phyloP scores from a whole-genome alignment of 2,329 filamentous ascomycete species.

The Talaromyces sp. region DNA sequence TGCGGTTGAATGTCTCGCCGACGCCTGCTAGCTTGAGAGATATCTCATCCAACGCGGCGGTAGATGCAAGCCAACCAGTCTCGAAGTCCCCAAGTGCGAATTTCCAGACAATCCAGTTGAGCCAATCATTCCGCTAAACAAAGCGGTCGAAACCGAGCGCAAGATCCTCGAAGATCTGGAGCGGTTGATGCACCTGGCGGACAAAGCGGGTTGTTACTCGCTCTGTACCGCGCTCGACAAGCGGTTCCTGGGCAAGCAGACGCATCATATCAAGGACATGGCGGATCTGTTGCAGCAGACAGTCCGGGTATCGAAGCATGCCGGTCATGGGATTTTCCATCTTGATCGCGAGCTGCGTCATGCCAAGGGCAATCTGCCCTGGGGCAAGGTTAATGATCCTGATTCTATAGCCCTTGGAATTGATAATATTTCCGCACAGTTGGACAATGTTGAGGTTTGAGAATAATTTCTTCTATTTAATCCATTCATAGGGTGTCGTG shows the following conservation, averaged over 20 bases:
- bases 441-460: neutral
- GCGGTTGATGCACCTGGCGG: constrained; percentile 15
- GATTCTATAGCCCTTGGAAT: constrained; percentile 7
- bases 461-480: neutral
- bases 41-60: constrained; percentile 22
- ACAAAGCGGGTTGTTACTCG: constrained; percentile 13
- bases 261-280: constrained; percentile 20
- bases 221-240: constrained; percentile 15
- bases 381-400: constrained; percentile 16
- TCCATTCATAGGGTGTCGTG: neutral
- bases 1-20: constrained; percentile 18
- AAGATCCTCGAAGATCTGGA: constrained; percentile 18
- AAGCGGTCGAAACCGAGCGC: constrained; percentile 18
- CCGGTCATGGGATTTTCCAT: constrained; percentile 18
- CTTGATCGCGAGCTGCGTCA: constrained; percentile 18
- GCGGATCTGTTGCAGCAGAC: constrained; percentile 20
- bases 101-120: constrained; percentile 20
- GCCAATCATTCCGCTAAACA: constrained; percentile 15
- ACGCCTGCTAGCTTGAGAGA: constrained; percentile 20
- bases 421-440: neutral
- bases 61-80: constrained; percentile 18
- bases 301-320: constrained; percentile 19
- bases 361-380: constrained; percentile 13
- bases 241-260: constrained; percentile 18
- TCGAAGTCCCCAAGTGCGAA: constrained; percentile 17